phyloP scores from a whole-genome alignment of 2,329 filamentous ascomycete species.

The Aspergillus floridensis region DNA sequence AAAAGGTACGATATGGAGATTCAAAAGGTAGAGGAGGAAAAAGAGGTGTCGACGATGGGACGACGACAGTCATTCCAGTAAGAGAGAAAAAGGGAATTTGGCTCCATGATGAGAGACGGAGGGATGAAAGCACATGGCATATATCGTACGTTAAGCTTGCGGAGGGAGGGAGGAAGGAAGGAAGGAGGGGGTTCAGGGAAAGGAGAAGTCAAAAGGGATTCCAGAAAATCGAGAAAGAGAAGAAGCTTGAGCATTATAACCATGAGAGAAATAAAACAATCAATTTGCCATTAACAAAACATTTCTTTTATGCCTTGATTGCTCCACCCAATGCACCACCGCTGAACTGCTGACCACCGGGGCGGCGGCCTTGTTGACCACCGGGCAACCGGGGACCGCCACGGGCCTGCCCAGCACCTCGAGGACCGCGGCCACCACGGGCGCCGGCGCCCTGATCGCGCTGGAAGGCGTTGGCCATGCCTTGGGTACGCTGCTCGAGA shows the following conservation, averaged over 20 bases:
- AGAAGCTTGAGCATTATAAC: slow-evolving; percentile 20
- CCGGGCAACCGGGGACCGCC: slow-evolving; percentile 39
- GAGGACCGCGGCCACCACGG: slow-evolving; percentile 60
- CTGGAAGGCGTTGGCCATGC: slow-evolving; percentile 93
- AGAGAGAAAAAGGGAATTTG: not conserved
- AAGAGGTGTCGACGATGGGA: not conserved
- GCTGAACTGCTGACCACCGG: slow-evolving; percentile 50
- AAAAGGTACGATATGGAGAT: slow-evolving; percentile 15
- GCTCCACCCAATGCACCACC: slow-evolving; percentile 52
- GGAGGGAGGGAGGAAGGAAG: slow-evolving; percentile 16
- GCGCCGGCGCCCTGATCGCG: slow-evolving; percentile 76
- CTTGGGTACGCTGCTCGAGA: slow-evolving; percentile 93
- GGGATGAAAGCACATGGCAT: slow-evolving; percentile 14
- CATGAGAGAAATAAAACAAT: slow-evolving; percentile 18
- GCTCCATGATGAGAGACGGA: slow-evolving; percentile 1
- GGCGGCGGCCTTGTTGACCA: slow-evolving; percentile 43
- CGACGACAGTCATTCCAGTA: slow-evolving; percentile 1
- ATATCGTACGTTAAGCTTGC: not conserved
- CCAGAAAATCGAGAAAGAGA: slow-evolving; percentile 15
- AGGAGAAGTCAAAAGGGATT: slow-evolving; percentile 1
- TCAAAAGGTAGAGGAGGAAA: slow-evolving; percentile 8
- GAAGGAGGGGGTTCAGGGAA: not conserved
- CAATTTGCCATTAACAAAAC: slow-evolving; percentile 33
- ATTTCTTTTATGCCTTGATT: slow-evolving; percentile 48
- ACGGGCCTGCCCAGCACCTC: slow-evolving; percentile 38